Base-by-base conservation (phyloP, 1,284 basidiomycete genomes). In the Sporisorium exsertum region DNA sequence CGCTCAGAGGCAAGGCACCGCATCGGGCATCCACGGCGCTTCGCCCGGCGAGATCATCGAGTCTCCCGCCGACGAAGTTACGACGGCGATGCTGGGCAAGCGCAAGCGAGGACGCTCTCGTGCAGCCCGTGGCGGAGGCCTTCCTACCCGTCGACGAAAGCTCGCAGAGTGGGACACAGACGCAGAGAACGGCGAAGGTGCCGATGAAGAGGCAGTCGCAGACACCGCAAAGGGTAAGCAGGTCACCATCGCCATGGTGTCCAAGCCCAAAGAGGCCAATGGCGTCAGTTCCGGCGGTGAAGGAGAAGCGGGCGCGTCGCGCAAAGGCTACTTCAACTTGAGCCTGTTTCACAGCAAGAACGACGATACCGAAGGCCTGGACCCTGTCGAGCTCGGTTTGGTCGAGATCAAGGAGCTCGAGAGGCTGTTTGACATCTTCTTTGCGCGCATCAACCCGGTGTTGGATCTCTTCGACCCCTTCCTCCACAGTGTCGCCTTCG, bases 391-490 rank as follows among this genome's bases (percentile, higher is more conserved):
- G 45, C 64, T 72, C 26, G 72, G 73, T 16, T 46, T 79, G 29
- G 65, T 79, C 47, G 72, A 79, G 53, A 57, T 77, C 54, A 70
- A 69, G 29, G 80, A 81, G 55, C 58, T 81, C 32, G 76, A 78
- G 45, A 50, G 74, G 32, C 72, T 81, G 9, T 81, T 81, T 47
- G 80, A 81, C 66, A 71, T 77, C 46, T 81, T 81, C 61, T 79
- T 80, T 50, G 74, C 74, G n/a, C 67, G 72, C 47, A 79, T 81
- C 72, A 81, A 81, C 26, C 80, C 80, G 20, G 71, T 78, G 7
- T 59, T 81, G 40, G 75, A 77, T 27, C 70, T 81, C 45, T 76
- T 81, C 42, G 80, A 81, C 40, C 80, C 80, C 4, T 79, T 80
- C 62, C 66, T 81, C 15, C 79, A 81, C 61, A 77, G 74, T 20